Conservation (phyloP, 2,329 filamentous ascomycete genomes). For the Fusarium illudens region DNA sequence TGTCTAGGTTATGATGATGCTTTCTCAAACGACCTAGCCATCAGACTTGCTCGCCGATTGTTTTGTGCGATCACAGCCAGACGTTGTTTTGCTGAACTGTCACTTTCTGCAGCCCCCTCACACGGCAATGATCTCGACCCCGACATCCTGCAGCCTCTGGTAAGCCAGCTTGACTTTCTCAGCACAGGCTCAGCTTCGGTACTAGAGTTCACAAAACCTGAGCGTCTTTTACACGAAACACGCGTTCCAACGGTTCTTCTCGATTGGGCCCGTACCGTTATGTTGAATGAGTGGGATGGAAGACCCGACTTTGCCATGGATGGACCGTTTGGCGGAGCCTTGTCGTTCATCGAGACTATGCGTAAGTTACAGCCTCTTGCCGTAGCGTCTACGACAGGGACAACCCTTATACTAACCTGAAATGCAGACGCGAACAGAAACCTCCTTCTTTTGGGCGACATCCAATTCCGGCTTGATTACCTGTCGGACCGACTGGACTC, state of each 20-base stretch:
- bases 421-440: conserved; percentile 67
- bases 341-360: conserved; percentile 76
- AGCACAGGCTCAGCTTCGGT: conserved; percentile 55
- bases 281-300: conserved; percentile 84
- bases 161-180: conserved; percentile 63
- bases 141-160: conserved; percentile 58
- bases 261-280: conserved; percentile 77
- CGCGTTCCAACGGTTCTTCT: conserved; percentile 65
- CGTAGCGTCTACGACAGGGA: neutral
- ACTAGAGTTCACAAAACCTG: conserved; percentile 59
- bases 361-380: conserved; percentile 60
- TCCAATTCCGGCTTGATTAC: conserved; percentile 78
- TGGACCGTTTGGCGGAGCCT: conserved; percentile 77
- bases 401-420: conserved; percentile 15
- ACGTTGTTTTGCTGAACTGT: conserved; percentile 59
- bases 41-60: conserved; percentile 66
- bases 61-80: conserved; percentile 65
- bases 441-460: conserved; percentile 69
- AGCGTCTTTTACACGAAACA: conserved; percentile 65
- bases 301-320: conserved; percentile 73
- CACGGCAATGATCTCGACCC: conserved; percentile 44
- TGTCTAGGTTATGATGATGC: conserved; percentile 70
- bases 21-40: conserved; percentile 67
- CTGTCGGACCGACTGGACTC: conserved; percentile 79
- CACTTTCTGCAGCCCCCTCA: conserved; percentile 47